These are phyloP conservation scores for Venustampulla echinocandica DNA, from an alignment of 495 filamentous ascomycete species.

Conservation along the genomic window DNA sequence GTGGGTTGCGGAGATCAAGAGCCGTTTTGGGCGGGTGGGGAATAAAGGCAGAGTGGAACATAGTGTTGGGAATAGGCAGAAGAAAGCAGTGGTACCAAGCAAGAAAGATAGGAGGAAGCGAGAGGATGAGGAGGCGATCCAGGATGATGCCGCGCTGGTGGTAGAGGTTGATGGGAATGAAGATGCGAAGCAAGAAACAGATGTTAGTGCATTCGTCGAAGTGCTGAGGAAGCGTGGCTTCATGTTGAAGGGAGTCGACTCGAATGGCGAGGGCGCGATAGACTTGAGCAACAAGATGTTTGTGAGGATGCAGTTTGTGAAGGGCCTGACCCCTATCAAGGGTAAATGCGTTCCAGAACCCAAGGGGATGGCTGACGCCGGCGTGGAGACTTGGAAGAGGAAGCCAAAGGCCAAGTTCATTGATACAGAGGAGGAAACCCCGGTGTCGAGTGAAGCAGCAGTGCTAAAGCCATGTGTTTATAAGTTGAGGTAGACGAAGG, in stretches of 20 bases:
- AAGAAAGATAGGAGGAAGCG: constrained; percentile 41
- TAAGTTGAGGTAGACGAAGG: constrained; percentile 61
- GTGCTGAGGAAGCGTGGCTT: constrained; percentile 64
- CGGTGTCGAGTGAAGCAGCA: constrained; percentile 48
- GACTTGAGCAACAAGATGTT: constrained; percentile 96
- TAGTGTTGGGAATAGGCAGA: constrained; percentile 45
- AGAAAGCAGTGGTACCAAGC: constrained; percentile 43
- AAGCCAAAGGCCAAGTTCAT: constrained; percentile 51
- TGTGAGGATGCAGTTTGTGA: constrained; percentile 89
- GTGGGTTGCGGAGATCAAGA: constrained; percentile 96
- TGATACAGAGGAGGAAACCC: constrained; percentile 43
- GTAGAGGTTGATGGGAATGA: constrained; percentile 45
- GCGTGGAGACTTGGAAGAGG: constrained; percentile 23
- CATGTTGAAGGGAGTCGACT: constrained; percentile 48
- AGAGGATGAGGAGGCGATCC: constrained; percentile 44
- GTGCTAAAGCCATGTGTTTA: constrained; percentile 96
- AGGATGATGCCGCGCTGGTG: constrained; percentile 39
- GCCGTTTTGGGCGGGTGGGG: constrained; percentile 64
- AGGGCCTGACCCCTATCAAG: constrained; percentile 56
- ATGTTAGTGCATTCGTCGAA: constrained; percentile 81
- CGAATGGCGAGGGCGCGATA: constrained; percentile 36
- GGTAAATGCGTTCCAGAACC: constrained; percentile 49
- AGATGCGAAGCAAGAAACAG: constrained; percentile 55
- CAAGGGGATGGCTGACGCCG: constrained; percentile 26
- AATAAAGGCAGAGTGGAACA: constrained; percentile 40